A percentile compares a stretch with the other conserved stretches of the same genome.
phyloP scores from a whole-genome alignment of 257 asterid species.

The Solanum pinnatisectum region DNA sequence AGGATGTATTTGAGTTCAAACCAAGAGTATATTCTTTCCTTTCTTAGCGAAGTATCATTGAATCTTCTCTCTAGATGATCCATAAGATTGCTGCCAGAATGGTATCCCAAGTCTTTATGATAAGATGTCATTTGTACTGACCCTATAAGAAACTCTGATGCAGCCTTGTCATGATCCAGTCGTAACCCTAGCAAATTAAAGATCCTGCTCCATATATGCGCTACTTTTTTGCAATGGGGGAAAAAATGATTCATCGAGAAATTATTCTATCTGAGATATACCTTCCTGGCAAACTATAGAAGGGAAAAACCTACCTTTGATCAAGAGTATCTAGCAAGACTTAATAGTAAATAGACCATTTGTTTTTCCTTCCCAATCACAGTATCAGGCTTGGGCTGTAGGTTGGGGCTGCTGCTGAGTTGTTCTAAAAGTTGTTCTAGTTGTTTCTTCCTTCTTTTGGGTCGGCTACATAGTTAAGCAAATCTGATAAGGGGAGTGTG shows the following conservation, averaged over 20 bases:
- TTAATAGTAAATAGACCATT: neutral
- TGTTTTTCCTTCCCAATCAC: neutral
- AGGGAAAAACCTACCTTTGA: neutral
- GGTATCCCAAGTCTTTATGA: neutral
- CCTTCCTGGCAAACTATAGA: neutral
- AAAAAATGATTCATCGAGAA: neutral
- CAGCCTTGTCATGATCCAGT: neutral
- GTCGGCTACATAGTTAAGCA: neutral
- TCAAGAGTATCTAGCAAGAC: neutral
- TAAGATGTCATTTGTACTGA: neutral
- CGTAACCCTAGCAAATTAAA: neutral
- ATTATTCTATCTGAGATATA: neutral
- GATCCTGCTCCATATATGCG: neutral
- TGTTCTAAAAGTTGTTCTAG: neutral
- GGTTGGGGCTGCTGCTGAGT: neutral
- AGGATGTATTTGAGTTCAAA: neutral
- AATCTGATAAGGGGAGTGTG: neutral
- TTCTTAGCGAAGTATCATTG: neutral
- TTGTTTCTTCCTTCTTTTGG: neutral
- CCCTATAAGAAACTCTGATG: neutral
- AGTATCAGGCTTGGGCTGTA: neutral
- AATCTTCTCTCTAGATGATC: neutral
- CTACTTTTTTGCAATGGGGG: neutral
- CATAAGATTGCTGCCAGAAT: neutral
- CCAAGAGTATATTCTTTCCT: neutral